Base-by-base conservation (phyloP, 1,284 basidiomycete genomes). In the Testicularia cyperi region DNA sequence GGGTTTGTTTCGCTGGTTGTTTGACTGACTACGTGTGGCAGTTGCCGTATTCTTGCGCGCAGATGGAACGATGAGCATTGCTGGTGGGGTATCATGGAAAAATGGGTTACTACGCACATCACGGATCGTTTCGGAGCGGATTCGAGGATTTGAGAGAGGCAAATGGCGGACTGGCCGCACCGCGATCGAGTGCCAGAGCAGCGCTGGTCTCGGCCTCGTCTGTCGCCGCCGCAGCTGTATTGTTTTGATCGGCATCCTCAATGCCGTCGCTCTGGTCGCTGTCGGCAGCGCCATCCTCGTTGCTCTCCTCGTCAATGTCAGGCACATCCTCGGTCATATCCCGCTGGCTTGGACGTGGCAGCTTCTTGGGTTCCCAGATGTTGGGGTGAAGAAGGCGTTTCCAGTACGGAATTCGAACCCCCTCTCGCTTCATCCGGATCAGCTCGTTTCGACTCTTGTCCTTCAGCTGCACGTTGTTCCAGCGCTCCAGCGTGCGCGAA, bases 381-480 rank as follows among this genome's bases (percentile, higher is more conserved):
- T 51, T 65, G 12, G 46, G 38, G 42, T 61, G 56, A 28, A 65
- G 33, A 33, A 65, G 16, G 8, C 48, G 24, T 37, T 65, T 65
- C 62, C 62, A 65, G 35, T 60, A 65, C 28, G 62, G 56, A 34
- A 65, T 65, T 21, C 39, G 43, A n/a, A 33, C 10, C 5, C 48
- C 41, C 14, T 57, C 54, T 18, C 56, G 34, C 21, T 48, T 53
- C 67, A 69, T 64, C 32, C 65, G 34, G 6, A 53, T 38, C 28
- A 69, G 32, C 43, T 67, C 62, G 33, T 66, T 63, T n/a, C 65
- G 28, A 19, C 48, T 52, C 58, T 70, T 70, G 29, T 70, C 68
- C 36, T 70, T 68, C 35, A 70, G 36, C 44, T 70, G 68, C 30
- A 70, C 58, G 25, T 70, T 68, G 51, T 70, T 70, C 52, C 65